Conservation (phyloP, 495 filamentous ascomycete genomes). For the Penicillium nucicola region DNA sequence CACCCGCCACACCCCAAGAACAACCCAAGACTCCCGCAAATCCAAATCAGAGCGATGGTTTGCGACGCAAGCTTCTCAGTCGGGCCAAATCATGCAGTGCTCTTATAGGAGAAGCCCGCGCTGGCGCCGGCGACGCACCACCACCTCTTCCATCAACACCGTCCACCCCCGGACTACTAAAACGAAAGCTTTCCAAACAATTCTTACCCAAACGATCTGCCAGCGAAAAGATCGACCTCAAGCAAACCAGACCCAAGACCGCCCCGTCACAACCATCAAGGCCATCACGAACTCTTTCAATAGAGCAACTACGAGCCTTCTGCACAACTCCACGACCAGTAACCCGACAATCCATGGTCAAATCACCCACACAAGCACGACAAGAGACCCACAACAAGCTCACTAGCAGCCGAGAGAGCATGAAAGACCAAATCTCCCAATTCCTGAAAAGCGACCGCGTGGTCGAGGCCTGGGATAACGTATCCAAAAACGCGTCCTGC, state of each 20-base stretch:
- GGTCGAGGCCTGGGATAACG: slow-evolving; percentile 36
- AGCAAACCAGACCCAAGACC: slow-evolving; percentile 22
- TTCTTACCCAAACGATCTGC: slow-evolving; percentile 24
- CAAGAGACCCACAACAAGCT: slow-evolving; percentile 10
- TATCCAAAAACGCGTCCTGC: slow-evolving; percentile 16
- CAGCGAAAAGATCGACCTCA: slow-evolving; percentile 14
- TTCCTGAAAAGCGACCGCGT: slow-evolving; percentile 41
- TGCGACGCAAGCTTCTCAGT: slow-evolving; percentile 7
- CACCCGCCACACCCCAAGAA: slow-evolving; percentile 16
- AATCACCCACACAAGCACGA: slow-evolving; percentile 5
- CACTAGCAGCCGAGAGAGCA: slow-evolving; percentile 19
- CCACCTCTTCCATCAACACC: slow-evolving; percentile 19
- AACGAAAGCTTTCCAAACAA: slow-evolving; percentile 28
- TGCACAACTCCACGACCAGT: slow-evolving; percentile 17
- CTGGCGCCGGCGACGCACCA: slow-evolving; percentile 6
- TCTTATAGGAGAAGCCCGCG: slow-evolving; percentile 8
- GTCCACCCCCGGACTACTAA: slow-evolving; percentile 20
- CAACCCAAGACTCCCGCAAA: slow-evolving; percentile 3
- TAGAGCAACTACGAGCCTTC: slow-evolving; percentile 26
- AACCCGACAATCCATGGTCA: slow-evolving; percentile 13
- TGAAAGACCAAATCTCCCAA: slow-evolving; percentile 39
- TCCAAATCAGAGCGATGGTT: slow-evolving; percentile 3
- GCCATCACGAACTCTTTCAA: slow-evolving; percentile 23
- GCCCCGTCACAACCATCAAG: slow-evolving; percentile 26
- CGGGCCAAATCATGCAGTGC: slow-evolving; percentile 27